Evolutionary conservation across 495 filamentous ascomycete species (phyloP).

Genomic region (Penicillium ucsense): DNA sequence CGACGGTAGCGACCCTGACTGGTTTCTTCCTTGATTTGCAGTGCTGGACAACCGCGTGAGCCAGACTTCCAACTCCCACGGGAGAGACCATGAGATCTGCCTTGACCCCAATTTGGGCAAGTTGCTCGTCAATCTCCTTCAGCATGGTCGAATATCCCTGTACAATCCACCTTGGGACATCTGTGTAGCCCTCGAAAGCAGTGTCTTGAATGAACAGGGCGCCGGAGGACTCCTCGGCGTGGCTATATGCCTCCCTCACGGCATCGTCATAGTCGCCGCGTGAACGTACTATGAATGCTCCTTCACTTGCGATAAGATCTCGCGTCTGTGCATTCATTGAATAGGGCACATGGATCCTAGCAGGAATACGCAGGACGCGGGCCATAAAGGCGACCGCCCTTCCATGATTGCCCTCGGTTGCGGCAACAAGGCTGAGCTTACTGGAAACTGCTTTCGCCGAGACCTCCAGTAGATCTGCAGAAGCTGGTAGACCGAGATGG

Average conservation of each 20-base stretch:
- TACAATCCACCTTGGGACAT: constrained; percentile 60
- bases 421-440: constrained; percentile 35
- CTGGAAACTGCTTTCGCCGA: constrained; percentile 19
- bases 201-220: constrained; percentile 57
- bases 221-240: constrained; percentile 15
- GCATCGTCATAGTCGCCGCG: constrained; percentile 52
- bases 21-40: constrained; percentile 37
- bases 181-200: constrained; percentile 50
- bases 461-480: constrained; percentile 29
- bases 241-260: constrained; percentile 34
- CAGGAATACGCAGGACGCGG: constrained; percentile 37
- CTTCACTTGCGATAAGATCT: constrained; percentile 47
- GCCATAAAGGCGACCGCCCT: constrained; percentile 59
- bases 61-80: constrained; percentile 58
- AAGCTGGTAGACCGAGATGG: constrained; percentile 27
- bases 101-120: constrained; percentile 20
- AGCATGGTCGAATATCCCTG: constrained; percentile 66
- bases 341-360: constrained; percentile 46
- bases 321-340: constrained; percentile 42
- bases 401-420: constrained; percentile 66
- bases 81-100: constrained; percentile 42
- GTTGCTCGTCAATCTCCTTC: constrained; percentile 48
- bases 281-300: constrained; percentile 41
- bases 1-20: constrained; percentile 44
- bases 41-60: constrained; percentile 48